Percentiles rank a stretch among this genome's conserved stretches.
Evolutionary conservation across 495 filamentous ascomycete species (phyloP).

Genomic region (Aspergillus homomorphus): DNA sequence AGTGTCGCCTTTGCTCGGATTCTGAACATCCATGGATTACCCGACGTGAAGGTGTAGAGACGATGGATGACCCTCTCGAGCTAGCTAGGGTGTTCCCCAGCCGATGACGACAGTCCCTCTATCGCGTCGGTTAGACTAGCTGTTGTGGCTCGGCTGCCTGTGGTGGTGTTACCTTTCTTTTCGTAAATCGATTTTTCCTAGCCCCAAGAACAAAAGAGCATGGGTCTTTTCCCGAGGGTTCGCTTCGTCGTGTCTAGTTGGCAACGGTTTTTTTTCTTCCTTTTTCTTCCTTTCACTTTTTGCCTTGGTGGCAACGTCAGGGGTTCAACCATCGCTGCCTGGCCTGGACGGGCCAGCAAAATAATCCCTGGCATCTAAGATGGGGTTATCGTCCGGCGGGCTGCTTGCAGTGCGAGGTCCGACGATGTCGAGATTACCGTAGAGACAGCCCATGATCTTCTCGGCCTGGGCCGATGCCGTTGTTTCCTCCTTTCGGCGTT

Average conservation of each 20-base stretch:
- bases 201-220: background rate
- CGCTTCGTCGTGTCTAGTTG: background rate
- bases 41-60: background rate
- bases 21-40: background rate
- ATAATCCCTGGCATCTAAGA: background rate
- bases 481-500: background rate
- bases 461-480: background rate
- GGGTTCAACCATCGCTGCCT: background rate
- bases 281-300: no score
- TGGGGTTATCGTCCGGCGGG: background rate
- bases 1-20: background rate
- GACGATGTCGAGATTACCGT: background rate
- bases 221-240: background rate
- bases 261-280: background rate
- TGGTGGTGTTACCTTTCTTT: background rate
- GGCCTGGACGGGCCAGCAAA: background rate
- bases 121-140: conserved; percentile 1
- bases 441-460: background rate
- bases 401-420: conserved; percentile 3
- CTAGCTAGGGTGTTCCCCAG: background rate
- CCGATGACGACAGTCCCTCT: conserved; percentile 3
- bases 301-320: background rate
- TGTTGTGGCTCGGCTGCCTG: background rate
- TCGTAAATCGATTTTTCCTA: background rate
- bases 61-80: background rate